A percentile compares a stretch with the other conserved stretches of the same genome.
Evolutionary conservation across 306 rosid genomes (phyloP).

Genomic region (Lablab purpureus): DNA sequence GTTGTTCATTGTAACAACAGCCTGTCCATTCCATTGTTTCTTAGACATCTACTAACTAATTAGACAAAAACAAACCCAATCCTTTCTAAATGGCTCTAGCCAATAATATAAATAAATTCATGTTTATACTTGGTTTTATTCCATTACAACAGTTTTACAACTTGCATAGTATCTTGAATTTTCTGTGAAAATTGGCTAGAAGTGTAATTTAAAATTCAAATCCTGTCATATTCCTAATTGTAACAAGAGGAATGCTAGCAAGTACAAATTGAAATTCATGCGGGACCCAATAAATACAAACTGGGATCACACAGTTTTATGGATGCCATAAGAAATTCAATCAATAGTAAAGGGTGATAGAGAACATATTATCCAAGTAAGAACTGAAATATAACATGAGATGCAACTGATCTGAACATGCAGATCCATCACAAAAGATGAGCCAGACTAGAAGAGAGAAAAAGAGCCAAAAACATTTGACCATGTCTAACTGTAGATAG

Average conservation of each 20-base stretch:
- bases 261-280: neutral
- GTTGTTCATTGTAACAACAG: conserved; percentile 74
- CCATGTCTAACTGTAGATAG: conserved; percentile 11
- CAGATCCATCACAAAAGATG: conserved; percentile 16
- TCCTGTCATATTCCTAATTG: conserved; percentile 1
- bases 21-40: conserved; percentile 58
- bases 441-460: neutral
- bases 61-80: conserved; percentile 15
- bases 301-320: neutral
- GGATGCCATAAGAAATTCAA: neutral
- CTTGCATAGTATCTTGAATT: neutral
- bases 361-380: neutral
- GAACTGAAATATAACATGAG: neutral
- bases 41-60: conserved; percentile 37
- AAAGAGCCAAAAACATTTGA: conserved; percentile 2
- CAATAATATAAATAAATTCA: conserved; percentile 17
- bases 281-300: neutral
- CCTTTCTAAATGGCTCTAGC: conserved; percentile 26
- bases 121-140: neutral
- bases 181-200: neutral
- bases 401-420: conserved; percentile 13
- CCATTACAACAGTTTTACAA: conserved; percentile 1
- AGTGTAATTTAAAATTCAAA: conserved; percentile 19
- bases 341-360: neutral
- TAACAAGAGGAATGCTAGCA: neutral